Percentiles rank a stretch among this genome's conserved stretches.
These are phyloP conservation scores for Ciborinia camelliae DNA, from an alignment of 2,329 filamentous ascomycete species.

Conservation along the genomic window DNA sequence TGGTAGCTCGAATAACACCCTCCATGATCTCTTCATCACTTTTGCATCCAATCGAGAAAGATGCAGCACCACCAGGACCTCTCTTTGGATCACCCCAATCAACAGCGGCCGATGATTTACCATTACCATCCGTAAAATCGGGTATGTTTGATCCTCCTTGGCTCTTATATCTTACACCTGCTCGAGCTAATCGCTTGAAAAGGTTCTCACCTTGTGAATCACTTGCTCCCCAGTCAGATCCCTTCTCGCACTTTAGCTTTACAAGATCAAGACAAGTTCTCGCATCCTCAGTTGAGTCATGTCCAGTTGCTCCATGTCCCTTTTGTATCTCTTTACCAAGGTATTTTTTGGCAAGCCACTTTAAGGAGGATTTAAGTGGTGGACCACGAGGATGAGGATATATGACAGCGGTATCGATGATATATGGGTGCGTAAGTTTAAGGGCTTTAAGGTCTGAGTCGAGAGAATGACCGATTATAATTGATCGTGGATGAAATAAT, in stretches of 20 bases:
- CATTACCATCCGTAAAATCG: slow-evolving; percentile 50
- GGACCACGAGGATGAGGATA: slow-evolving; percentile 89
- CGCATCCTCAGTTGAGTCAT: slow-evolving; percentile 92
- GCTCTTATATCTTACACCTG: slow-evolving; percentile 59
- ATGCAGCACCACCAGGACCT: slow-evolving; percentile 55
- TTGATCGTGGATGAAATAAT: slow-evolving; percentile 67
- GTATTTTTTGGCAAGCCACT: slow-evolving; percentile 84
- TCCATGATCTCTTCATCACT: slow-evolving; percentile 57
- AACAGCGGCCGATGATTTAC: slow-evolving; percentile 69
- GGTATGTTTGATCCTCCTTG: slow-evolving; percentile 58
- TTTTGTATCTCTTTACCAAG: slow-evolving; percentile 85
- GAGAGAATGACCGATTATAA: slow-evolving; percentile 77
- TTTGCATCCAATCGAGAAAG: slow-evolving; percentile 53
- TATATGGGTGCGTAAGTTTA: slow-evolving; percentile 83
- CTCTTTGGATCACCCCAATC: slow-evolving; percentile 83
- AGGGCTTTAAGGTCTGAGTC: slow-evolving; percentile 82
- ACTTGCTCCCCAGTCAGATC: slow-evolving; percentile 76
- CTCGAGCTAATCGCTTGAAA: slow-evolving; percentile 73
- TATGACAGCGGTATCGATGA: slow-evolving; percentile 86
- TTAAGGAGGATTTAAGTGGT: slow-evolving; percentile 85
- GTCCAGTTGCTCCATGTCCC: slow-evolving; percentile 56
- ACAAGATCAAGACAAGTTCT: slow-evolving; percentile 87
- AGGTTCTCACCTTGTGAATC: slow-evolving; percentile 81
- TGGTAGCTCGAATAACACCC: slow-evolving; percentile 55
- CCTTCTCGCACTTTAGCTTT: slow-evolving; percentile 93